A percentile compares a stretch with the other conserved stretches of the same genome.
phyloP scores from a whole-genome alignment of 768 basidiomycete species.

The Leccinum arenicola region DNA sequence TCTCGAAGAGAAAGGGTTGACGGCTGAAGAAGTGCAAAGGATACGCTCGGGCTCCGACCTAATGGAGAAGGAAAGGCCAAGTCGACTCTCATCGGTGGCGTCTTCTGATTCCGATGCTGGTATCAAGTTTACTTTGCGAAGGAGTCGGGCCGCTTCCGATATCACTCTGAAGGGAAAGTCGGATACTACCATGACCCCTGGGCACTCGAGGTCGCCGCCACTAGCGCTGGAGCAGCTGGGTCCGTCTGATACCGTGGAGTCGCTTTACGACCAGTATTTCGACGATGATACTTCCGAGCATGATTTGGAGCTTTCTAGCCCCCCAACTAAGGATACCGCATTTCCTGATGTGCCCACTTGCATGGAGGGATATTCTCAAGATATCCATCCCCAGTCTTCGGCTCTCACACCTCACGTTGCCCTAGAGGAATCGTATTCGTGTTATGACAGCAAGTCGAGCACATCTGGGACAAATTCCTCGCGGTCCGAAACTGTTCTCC shows the following conservation, averaged over 20 bases:
- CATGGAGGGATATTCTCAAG: background rate
- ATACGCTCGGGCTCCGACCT: slow-evolving; percentile 6
- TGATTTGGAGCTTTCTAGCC: background rate
- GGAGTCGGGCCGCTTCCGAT: slow-evolving; percentile 31
- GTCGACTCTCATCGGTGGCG: slow-evolving; percentile 1
- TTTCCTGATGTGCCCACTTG: background rate
- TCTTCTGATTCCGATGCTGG: background rate
- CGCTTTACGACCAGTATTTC: slow-evolving; percentile 47
- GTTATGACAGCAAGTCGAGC: background rate
- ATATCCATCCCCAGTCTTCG: background rate
- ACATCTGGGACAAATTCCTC: slow-evolving; percentile 2
- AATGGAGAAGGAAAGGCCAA: slow-evolving; percentile 16
- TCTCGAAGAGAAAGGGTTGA: background rate
- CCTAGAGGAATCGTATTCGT: background rate
- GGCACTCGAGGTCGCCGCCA: no score
- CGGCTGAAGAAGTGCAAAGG: slow-evolving; percentile 1
- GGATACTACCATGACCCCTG: background rate
- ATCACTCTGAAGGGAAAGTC: slow-evolving; percentile 27
- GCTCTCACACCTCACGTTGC: background rate
- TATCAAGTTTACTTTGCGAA: slow-evolving; percentile 6
- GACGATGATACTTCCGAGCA: slow-evolving; percentile 18
- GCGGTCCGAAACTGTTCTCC: slow-evolving; percentile 13
- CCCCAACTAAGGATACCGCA: background rate
- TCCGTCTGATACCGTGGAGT: slow-evolving; percentile 37
- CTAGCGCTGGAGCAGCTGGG: background rate